Conservation (phyloP, 371 early-diverging fungal species). For the Lichtheimia hyalospora region DNA sequence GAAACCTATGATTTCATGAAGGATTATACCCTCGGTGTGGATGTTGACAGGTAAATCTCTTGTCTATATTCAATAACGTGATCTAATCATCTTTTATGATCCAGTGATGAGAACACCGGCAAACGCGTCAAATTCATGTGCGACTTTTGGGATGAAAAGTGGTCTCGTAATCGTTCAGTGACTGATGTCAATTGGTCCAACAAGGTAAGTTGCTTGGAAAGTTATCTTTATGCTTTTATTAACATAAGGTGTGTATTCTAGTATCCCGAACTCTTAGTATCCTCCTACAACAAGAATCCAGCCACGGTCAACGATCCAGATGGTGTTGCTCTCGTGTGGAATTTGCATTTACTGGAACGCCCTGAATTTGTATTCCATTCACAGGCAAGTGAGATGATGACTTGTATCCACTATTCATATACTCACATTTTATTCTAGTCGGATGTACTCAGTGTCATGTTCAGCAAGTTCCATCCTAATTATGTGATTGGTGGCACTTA, state of each 20-base stretch:
- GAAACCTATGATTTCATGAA: constrained; percentile 90
- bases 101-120: constrained; percentile 64
- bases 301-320: constrained; percentile 88
- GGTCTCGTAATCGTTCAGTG: constrained; percentile 82
- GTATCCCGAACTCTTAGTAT: constrained; percentile 86
- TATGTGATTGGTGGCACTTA: constrained; percentile 93
- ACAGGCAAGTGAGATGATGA: constrained; percentile 44
- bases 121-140: constrained; percentile 71
- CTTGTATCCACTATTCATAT: background rate
- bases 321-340: constrained; percentile 94
- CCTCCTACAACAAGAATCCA: constrained; percentile 89
- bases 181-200: constrained; percentile 93
- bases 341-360: constrained; percentile 79
- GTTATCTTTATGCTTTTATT: background rate
- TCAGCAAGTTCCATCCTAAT: constrained; percentile 90
- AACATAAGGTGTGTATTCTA: constrained; percentile 14
- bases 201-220: constrained; percentile 52
- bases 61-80: background rate
- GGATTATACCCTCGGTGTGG: constrained; percentile 86
- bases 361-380: constrained; percentile 95
- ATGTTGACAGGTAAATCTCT: constrained; percentile 57
- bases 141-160: constrained; percentile 80
- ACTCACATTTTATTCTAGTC: constrained; percentile 49
- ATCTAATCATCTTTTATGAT: constrained; percentile 1
- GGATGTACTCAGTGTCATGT: constrained; percentile 86